Evolutionary conservation across 257 asterid species (phyloP), one percentile per base, ranked within the genome.

Genomic region (Nicotiana tabacum): DNA sequence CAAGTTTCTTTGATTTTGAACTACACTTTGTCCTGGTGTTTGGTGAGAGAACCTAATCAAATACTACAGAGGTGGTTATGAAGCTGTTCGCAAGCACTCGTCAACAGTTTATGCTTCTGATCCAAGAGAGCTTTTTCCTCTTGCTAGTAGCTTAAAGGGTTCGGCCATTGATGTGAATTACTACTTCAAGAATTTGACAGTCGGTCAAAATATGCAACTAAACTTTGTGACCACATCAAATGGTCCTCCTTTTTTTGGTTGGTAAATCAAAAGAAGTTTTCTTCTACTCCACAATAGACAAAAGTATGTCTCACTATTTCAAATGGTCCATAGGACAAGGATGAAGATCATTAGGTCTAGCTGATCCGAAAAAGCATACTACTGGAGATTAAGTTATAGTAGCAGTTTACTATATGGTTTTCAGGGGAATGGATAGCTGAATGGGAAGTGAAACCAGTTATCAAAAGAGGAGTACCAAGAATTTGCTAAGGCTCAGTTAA

Each of bases 381-480:
- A 43, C 51, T 43, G 51, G 51, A 43, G 51, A 43, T 9, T 43
- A 43, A 43, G 51, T 43, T 0, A 43, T 43, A 43, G 11, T 43
- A 43, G 11, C 48, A 39, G 69, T 64, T 53, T 13, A 13, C 58
- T 53, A 4, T 15, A 53, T 13, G 18, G 3, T 13, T 80, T 53
- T 39, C 83, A 92, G 97, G 97, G 46, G 95, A 91, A 86, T 92
- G 95, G 97, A 90, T 83, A 7, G 91, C 89, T 3, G 95, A 91
- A 87, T 92, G 93, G 94, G 85, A 78, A 86, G 86, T 91, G 6
- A 37, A 72, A 6, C 62, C 46, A 5, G 94, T 90, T 30, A 82
- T 57, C 76, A 3, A 87, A 91, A 68, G 90, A 85, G 57, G 95
- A 92, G n/a, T 91, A 87, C 82, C 88, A 85, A 56, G 85, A 82